A percentile compares a stretch with the other conserved stretches of the same genome.
phyloP scores from a whole-genome alignment of 352 stramenopile species.

The Phytophthora tubulina region DNA sequence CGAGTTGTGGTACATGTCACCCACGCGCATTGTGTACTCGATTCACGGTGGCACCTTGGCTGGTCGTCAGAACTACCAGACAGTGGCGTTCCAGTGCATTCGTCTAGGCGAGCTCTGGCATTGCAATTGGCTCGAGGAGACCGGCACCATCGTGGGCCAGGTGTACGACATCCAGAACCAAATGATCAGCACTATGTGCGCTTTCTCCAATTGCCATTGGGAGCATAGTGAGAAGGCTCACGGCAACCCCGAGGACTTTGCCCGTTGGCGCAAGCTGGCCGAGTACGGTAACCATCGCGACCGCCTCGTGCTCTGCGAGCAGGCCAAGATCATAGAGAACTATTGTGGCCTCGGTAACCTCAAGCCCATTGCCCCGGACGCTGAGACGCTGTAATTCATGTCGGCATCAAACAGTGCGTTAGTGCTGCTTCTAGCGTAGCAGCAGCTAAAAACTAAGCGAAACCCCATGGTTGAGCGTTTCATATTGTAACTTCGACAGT shows the following conservation, averaged over 20 bases:
- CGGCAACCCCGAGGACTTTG: conserved; percentile 55
- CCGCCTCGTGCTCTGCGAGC: conserved; percentile 55
- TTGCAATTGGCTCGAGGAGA: conserved; percentile 66
- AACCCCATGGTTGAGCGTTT: conserved; percentile 1
- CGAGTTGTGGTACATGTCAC: conserved; percentile 49
- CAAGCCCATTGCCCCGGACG: conserved; percentile 30
- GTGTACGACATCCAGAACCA: conserved; percentile 55
- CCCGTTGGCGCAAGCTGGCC: conserved; percentile 55
- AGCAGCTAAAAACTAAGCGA: not conserved
- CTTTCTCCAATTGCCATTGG: conserved; percentile 62
- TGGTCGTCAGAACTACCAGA: conserved; percentile 62
- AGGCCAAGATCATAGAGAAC: conserved; percentile 51
- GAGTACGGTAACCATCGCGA: conserved; percentile 52
- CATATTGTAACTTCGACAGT: not conserved
- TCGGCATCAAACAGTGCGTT: not conserved
- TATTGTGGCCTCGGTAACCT: conserved; percentile 40
- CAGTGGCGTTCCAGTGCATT: conserved; percentile 60
- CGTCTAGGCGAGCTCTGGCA: conserved; percentile 57
- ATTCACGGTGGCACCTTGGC: conserved; percentile 63
- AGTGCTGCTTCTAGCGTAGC: conserved; percentile 7
- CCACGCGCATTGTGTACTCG: conserved; percentile 54
- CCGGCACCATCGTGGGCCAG: conserved; percentile 53
- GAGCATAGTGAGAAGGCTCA: conserved; percentile 48
- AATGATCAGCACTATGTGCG: conserved; percentile 60
- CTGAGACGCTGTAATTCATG: conserved; percentile 35